Evolutionary conservation across 176 grass and related monocot species (phyloP), one percentile per base, ranked within the genome.

Genomic region (Alopecurus myosuroides): DNA sequence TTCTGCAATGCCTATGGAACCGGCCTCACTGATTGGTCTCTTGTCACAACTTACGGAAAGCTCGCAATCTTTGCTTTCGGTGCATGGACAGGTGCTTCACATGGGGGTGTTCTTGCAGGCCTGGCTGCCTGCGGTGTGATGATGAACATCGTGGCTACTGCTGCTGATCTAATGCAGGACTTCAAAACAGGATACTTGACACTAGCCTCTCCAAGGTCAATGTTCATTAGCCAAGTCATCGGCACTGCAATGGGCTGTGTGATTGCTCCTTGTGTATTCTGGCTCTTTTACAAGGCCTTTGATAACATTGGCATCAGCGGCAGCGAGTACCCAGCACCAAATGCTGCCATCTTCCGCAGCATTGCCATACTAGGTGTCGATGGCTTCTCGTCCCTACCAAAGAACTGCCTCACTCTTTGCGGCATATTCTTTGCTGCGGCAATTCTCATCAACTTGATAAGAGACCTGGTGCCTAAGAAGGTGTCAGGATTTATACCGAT

Each of bases 11-110:
- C 83, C 45, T 85, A 85, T 31, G 83, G 83, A 67, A 5, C 8
- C 25, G 83, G 83, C 18, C 83, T 85, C 83, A 85, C 74, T 69
- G 83, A 85, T 17, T 85, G 83, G 83, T 85, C 83, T 8, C 83
- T 78, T 55, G 74, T 69, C 40, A 69, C 83, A 35, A 85, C 83
- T 51, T 85, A 85, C 2, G 62, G 83, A 4, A 85, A 56, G 83
- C 35, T 85, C 19, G 61, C 62, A 33, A 85, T 85, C 48, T 85
- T 85, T 57, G 74, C 36, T 42, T 85, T 85, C 1, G 83, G 74
- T 45, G 74, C 83, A 25, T 85, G 83, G 74, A 26, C 61, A 3
- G 48, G 74, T 34, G 74, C 83, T 42, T 85, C 83, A 14, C 46
- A 85, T 34, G 74, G 83, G 2, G 83, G 83, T 44, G 83, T 85